Percentiles rank a stretch among this genome's conserved stretches.
phyloP scores from a whole-genome alignment of 495 filamentous ascomycete genomes.

The Pseudoneurospora amorphoporcata region DNA sequence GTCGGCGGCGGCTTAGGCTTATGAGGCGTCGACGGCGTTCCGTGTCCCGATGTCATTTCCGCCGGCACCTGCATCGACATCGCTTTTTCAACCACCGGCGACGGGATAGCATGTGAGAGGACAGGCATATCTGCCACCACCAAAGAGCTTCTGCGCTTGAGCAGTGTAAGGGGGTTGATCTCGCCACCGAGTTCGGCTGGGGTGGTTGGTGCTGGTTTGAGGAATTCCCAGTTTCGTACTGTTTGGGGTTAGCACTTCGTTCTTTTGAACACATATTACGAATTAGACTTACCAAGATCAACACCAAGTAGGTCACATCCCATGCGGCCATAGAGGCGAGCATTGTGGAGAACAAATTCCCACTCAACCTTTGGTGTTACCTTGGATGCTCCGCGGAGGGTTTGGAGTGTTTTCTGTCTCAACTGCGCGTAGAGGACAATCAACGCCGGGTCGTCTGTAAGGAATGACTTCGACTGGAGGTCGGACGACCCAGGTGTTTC shows the following conservation, averaged over 20 bases:
- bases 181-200: constrained; percentile 26
- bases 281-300: constrained; percentile 46
- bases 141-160: constrained; percentile 62
- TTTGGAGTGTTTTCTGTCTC: constrained; percentile 75
- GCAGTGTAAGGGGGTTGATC: constrained; percentile 55
- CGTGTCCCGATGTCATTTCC: constrained; percentile 33
- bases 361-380: constrained; percentile 74
- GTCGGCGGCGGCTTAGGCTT: constrained; percentile 57
- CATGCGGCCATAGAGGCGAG: constrained; percentile 85
- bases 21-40: constrained; percentile 46
- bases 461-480: constrained; percentile 63
- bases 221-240: constrained; percentile 82
- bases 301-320: constrained; percentile 90
- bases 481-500: constrained; percentile 48
- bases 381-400: constrained; percentile 71
- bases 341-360: constrained; percentile 83
- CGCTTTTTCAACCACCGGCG: constrained; percentile 26
- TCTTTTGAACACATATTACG: neutral
- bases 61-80: constrained; percentile 33
- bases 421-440: constrained; percentile 82
- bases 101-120: constrained; percentile 18
- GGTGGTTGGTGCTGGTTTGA: constrained; percentile 36
- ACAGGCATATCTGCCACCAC: constrained; percentile 70
- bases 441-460: constrained; percentile 82
- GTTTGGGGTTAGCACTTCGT: neutral